Conservation (phyloP, 2,329 filamentous ascomycete genomes). For the Alternaria conjuncta region DNA sequence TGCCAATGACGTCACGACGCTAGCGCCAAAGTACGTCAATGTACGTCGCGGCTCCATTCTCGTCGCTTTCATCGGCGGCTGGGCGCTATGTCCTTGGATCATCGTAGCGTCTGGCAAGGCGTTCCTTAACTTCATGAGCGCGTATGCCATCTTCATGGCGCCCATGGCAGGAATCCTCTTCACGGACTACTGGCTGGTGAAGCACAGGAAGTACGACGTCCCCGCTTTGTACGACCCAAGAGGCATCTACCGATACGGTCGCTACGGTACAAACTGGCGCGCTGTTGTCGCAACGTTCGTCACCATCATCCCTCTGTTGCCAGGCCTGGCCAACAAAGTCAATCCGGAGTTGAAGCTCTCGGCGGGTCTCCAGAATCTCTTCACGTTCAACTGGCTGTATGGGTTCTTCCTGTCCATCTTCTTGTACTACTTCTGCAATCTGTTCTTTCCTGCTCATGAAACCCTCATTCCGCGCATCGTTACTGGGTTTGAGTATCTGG, state of each 20-base stretch:
- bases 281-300: slow-evolving; percentile 25
- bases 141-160: slow-evolving; percentile 31
- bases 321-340: slow-evolving; percentile 26
- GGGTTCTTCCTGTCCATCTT: slow-evolving; percentile 34
- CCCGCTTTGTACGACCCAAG: slow-evolving; percentile 28
- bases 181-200: slow-evolving; percentile 33
- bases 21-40: slow-evolving; percentile 29
- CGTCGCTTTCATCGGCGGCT: slow-evolving; percentile 21
- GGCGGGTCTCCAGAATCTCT: slow-evolving; percentile 28
- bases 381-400: slow-evolving; percentile 48
- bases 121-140: slow-evolving; percentile 35
- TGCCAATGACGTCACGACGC: slow-evolving; percentile 27
- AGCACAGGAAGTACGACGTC: slow-evolving; percentile 21
- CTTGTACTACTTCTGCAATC: slow-evolving; percentile 37
- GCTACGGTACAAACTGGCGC: slow-evolving; percentile 29
- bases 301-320: slow-evolving; percentile 21
- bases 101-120: slow-evolving; percentile 24
- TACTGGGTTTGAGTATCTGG: slow-evolving; percentile 10
- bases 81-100: slow-evolving; percentile 29
- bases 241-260: slow-evolving; percentile 22
- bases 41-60: slow-evolving; percentile 27
- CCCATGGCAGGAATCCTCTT: slow-evolving; percentile 26
- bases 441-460: slow-evolving; percentile 42
- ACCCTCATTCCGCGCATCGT: slow-evolving; percentile 35
- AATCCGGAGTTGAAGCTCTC: slow-evolving; percentile 23